A percentile compares a stretch with the other conserved stretches of the same genome.
These are phyloP conservation scores for Sonneratia alba DNA, from an alignment of 345 rosid species.

Conservation along the genomic window DNA sequence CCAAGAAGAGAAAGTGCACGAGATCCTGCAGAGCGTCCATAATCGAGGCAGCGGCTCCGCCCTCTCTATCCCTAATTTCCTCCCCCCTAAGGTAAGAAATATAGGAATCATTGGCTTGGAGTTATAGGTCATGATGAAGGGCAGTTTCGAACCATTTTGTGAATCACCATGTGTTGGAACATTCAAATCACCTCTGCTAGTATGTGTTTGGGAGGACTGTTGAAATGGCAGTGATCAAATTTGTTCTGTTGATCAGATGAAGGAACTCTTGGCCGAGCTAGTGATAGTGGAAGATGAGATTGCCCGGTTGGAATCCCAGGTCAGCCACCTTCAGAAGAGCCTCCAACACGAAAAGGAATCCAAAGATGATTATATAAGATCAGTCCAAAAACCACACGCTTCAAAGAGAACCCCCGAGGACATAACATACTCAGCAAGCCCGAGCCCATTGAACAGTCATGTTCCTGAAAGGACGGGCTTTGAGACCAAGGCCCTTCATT, in stretches of 20 bases:
- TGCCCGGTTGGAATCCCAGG: constrained; percentile 54
- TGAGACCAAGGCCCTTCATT: constrained; percentile 79
- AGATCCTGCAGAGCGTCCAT: constrained; percentile 49
- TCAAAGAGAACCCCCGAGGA: constrained; percentile 9
- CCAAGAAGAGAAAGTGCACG: constrained; percentile 74
- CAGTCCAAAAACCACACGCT: constrained; percentile 23
- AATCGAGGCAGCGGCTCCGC: constrained; percentile 29
- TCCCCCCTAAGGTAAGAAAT: constrained; percentile 66
- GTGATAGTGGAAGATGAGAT: constrained; percentile 74
- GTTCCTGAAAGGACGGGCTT: constrained; percentile 38
- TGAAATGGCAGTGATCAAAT: not conserved
- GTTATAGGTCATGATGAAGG: not conserved
- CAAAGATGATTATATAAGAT: constrained; percentile 37
- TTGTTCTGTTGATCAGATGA: constrained; percentile 35
- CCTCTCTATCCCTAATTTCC: constrained; percentile 49
- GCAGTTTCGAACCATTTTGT: not conserved
- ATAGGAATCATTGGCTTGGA: too few species aligned
- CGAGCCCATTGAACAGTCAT: constrained; percentile 30
- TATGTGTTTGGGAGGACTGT: not conserved
- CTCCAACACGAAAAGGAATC: constrained; percentile 53
- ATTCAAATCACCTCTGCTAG: too few species aligned
- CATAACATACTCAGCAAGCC: constrained; percentile 12
- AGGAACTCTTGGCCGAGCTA: constrained; percentile 67
- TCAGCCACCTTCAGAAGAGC: constrained; percentile 47
- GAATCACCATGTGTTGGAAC: too few species aligned